A percentile compares a stretch with the other conserved stretches of the same genome.
Evolutionary conservation across 352 stramenopile genomes (phyloP).

Genomic region (Phytophthora kernoviae): DNA sequence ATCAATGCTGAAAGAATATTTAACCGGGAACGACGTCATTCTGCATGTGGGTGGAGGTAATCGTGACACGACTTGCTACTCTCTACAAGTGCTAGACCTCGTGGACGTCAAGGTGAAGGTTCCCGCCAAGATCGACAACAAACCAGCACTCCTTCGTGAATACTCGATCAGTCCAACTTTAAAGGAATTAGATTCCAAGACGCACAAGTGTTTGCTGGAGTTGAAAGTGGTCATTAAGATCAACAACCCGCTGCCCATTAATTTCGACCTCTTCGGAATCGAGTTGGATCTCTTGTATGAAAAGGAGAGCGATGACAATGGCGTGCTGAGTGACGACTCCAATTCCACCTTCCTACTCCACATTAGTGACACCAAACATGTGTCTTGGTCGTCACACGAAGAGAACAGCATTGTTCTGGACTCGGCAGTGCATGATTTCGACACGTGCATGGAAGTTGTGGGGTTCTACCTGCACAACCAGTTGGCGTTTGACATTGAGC

Average conservation of each 20-base stretch:
- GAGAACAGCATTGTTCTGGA: conserved; percentile 69
- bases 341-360: conserved; percentile 46
- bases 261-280: conserved; percentile 71
- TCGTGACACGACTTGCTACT: conserved; percentile 55
- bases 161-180: conserved; percentile 64
- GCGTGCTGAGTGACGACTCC: conserved; percentile 3
- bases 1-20: conserved; percentile 70
- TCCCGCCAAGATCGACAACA: conserved; percentile 72
- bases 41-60: conserved; percentile 69
- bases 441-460: conserved; percentile 67
- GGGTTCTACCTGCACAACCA: conserved; percentile 66
- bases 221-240: conserved; percentile 73
- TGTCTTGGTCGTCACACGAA: conserved; percentile 65
- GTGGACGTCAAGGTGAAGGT: conserved; percentile 66
- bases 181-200: conserved; percentile 80
- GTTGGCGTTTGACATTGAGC: conserved; percentile 70
- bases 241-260: conserved; percentile 82
- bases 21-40: conserved; percentile 62
- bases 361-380: conserved; percentile 53
- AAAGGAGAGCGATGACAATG: conserved; percentile 21
- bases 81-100: conserved; percentile 67
- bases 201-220: conserved; percentile 69
- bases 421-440: conserved; percentile 60
- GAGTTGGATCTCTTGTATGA: conserved; percentile 77
- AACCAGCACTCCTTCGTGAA: conserved; percentile 67